Evolutionary conservation across 805 yeast genomes (phyloP), one percentile per base, ranked within the genome.

Genomic region (Saccharomycopsis sp.): DNA sequence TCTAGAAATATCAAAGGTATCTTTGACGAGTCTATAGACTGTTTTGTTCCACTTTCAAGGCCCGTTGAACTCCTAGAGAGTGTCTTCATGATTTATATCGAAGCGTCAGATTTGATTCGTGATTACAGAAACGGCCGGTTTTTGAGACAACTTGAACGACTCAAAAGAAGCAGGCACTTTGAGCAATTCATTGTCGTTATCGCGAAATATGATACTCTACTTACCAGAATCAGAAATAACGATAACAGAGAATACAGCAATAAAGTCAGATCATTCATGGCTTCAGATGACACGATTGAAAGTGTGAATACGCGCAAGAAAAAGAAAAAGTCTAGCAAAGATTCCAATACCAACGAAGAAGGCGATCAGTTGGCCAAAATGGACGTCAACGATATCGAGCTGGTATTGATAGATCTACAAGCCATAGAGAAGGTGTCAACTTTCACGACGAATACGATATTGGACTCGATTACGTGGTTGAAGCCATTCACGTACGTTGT

Each of bases 401-500:
- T 48, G 14, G 51, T 50, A 15, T 15, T 60, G 4, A 41, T 53
- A 15, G 59, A 58, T 34, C n/a, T 55, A 12, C 59, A 57, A 24
- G 53, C 56, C 8, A 14, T 34, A 20, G 48, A 58, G 16, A n/a
- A 15, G 4, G 29, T 60, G 8, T 44, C 55, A 29, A 18, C 37
- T 50, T 60, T 60, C 37, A 48, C 51, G 8, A 47, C 55, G 4
- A 51, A 60, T n/a, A 40, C 50, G 24, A 53, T 57, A 14, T 37
- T 56, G 7, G 60, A 57, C 16, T 56, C 53, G 5, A 29, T 57
- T 12, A 23, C 23, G 16, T 60, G 63, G 63, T 21, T 60, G 21
- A 54, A 56, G 23, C 21, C 55, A 8, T 23, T 60, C 34, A 58
- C 61, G 7, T 60, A 53, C 46, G 9, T 54, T 9, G 37, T 57